These are phyloP conservation scores for Harringtonia lauricola DNA, from an alignment of 2,329 filamentous ascomycete genomes.

Conservation along the genomic window DNA sequence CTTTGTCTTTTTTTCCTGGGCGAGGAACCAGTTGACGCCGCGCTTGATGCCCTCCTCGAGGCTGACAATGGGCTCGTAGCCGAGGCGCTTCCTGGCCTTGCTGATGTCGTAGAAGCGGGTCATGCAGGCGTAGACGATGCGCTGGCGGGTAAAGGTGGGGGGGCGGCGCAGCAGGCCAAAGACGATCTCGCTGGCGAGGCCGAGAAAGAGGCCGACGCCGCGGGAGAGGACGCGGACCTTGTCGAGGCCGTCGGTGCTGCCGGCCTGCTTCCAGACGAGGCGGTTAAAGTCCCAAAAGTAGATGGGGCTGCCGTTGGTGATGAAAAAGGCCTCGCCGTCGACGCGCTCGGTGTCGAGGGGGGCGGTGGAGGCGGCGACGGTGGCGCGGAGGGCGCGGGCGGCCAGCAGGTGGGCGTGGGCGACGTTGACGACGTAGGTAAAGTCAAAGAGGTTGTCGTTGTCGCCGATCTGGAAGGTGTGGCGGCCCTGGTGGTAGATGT, in stretches of 20 bases:
- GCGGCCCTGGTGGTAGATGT: slow-evolving; percentile 56
- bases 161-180: slow-evolving; percentile 37
- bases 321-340: slow-evolving; percentile 79
- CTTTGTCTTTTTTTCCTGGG: slow-evolving; percentile 30
- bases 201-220: slow-evolving; percentile 39
- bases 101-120: slow-evolving; percentile 67
- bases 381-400: slow-evolving; percentile 57
- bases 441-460: slow-evolving; percentile 52
- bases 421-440: slow-evolving; percentile 53
- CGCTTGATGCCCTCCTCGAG: slow-evolving; percentile 52
- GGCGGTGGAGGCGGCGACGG: slow-evolving; percentile 40
- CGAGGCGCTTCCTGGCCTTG: slow-evolving; percentile 61
- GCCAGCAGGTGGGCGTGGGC: slow-evolving; percentile 76
- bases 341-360: slow-evolving; percentile 64
- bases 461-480: slow-evolving; percentile 72
- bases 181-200: slow-evolving; percentile 40
- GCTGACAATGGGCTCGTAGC: slow-evolving; percentile 56
- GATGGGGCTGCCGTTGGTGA: slow-evolving; percentile 80
- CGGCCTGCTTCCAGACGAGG: slow-evolving; percentile 60
- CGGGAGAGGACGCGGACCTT: slow-evolving; percentile 44
- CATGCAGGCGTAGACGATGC: slow-evolving; percentile 60
- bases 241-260: slow-evolving; percentile 37
- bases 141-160: slow-evolving; percentile 46
- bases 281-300: slow-evolving; percentile 88
- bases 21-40: slow-evolving; percentile 42